A percentile compares a stretch with the other conserved stretches of the same genome.
phyloP scores from a whole-genome alignment of 352 stramenopile genomes.

The Globisporangium uncinulatum region DNA sequence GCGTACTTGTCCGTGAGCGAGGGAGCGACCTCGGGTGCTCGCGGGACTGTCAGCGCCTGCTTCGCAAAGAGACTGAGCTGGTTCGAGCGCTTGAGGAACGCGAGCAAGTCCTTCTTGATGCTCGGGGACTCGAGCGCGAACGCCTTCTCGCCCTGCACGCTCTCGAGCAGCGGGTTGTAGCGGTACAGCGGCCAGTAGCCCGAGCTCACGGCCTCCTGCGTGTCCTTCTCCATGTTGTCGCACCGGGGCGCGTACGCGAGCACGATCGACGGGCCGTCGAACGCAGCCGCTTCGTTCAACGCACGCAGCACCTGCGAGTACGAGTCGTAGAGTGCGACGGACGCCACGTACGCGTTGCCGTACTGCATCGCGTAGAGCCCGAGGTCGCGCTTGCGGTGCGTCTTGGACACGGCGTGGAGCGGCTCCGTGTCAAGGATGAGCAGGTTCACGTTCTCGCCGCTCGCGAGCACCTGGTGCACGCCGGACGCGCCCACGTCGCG shows the following conservation, averaged over 20 bases:
- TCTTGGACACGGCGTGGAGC: slow-evolving; percentile 53
- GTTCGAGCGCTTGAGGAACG: slow-evolving; percentile 88
- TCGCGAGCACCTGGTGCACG: slow-evolving; percentile 68
- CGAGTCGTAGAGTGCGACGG: slow-evolving; percentile 86
- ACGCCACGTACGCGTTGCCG: slow-evolving; percentile 91
- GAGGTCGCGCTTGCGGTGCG: slow-evolving; percentile 87
- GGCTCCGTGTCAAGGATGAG: slow-evolving; percentile 74
- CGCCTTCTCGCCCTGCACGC: slow-evolving; percentile 78
- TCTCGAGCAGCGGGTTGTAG: slow-evolving; percentile 82
- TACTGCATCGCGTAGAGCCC: slow-evolving; percentile 93
- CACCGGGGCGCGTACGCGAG: slow-evolving; percentile 85
- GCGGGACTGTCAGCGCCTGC: slow-evolving; percentile 45
- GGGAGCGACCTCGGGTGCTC: slow-evolving; percentile 8
- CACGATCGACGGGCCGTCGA: slow-evolving; percentile 88
- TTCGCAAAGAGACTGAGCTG: slow-evolving; percentile 88
- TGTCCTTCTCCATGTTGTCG: slow-evolving; percentile 86
- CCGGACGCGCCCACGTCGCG: slow-evolving; percentile 62
- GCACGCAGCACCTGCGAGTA: slow-evolving; percentile 84
- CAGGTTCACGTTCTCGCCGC: slow-evolving; percentile 72
- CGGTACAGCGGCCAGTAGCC: slow-evolving; percentile 92
- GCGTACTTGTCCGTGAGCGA: slow-evolving; percentile 69
- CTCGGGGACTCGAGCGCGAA: slow-evolving; percentile 89
- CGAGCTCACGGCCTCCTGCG: slow-evolving; percentile 74
- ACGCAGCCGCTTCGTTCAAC: slow-evolving; percentile 88
- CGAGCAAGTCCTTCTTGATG: slow-evolving; percentile 87